These are phyloP conservation scores for Backusella circina DNA, from an alignment of 192 early-diverging fungal genomes.

Conservation along the genomic window DNA sequence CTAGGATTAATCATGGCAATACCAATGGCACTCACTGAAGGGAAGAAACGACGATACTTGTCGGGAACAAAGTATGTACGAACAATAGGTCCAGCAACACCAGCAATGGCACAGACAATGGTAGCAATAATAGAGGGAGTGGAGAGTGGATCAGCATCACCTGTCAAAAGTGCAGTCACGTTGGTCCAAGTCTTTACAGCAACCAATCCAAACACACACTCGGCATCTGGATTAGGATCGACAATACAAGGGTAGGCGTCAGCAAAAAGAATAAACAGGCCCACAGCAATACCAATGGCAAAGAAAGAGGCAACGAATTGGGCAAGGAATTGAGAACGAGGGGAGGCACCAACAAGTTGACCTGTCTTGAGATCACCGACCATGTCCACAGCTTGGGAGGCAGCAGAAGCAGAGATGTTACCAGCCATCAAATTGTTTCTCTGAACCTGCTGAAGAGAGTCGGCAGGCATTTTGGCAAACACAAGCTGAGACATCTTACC, in stretches of 20 bases:
- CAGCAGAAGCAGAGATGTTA: conserved; percentile 53
- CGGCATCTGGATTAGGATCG: not conserved
- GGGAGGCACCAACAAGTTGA: conserved; percentile 58
- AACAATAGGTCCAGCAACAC: conserved; percentile 32
- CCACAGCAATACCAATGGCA: conserved; percentile 51
- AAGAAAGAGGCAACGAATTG: conserved; percentile 59
- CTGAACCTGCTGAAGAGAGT: conserved; percentile 34
- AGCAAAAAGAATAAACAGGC: conserved; percentile 55
- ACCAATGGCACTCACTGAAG: conserved; percentile 40
- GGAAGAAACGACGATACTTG: conserved; percentile 48
- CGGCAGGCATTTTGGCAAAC: conserved; percentile 53
- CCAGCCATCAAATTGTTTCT: conserved; percentile 57
- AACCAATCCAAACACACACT: conserved; percentile 30
- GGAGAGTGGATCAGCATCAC: conserved; percentile 34
- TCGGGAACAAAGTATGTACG: conserved; percentile 47
- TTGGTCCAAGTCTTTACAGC: conserved; percentile 30
- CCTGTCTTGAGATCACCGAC: conserved; percentile 69
- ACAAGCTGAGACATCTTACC: conserved; percentile 64
- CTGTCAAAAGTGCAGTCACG: conserved; percentile 40
- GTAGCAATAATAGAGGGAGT: conserved; percentile 40
- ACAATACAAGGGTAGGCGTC: conserved; percentile 63
- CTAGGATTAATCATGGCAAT: conserved; percentile 48
- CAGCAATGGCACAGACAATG: conserved; percentile 36
- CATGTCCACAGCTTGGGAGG: conserved; percentile 63
- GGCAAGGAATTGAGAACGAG: conserved; percentile 59